Base-by-base conservation (phyloP, 129 eudicot genomes). In the Lactuca sativa region DNA sequence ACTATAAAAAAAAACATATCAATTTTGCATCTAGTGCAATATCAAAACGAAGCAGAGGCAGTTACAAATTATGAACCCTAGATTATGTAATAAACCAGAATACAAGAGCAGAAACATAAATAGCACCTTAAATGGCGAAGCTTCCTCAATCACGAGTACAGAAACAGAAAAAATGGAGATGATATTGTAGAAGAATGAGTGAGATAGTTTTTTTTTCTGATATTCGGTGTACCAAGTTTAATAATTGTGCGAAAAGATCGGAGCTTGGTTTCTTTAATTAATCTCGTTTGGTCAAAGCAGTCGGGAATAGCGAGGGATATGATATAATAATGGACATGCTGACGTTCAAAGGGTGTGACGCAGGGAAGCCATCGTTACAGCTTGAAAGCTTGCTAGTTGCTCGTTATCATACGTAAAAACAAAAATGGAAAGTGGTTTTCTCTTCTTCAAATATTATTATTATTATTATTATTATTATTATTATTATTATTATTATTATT, bases 141-240 rank as follows among this genome's bases (percentile, higher is more conserved):
- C 70, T 62, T 63, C 63, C 32, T 18, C 17, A 58, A 49, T 67
- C 74, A 75, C 62, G 14, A 18, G 79, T 66, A 34, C 74, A 48
- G 67, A 36, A 41, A 59, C 12, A 9, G 49, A 57, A 1, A 44
- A 57, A 56, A 47, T 44, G 9, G 16, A 66, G 58, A 47, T 9
- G 2, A 12, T 47, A 9, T 9, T 47, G 52, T 47, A 47, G 15
- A 47, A 47, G 18, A 74, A 49, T 16, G 9, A 55, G 13, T 54
- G 34, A 25, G 51, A 73, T 34, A 43, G 33, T 54, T 43, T 13
- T 40, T 53, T 21, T 62, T 30, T 37, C 9, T 62, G 77, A 53
- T 38, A 40, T 18, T 62, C 56, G 54, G 71, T 63, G 71, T 5
- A 32, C 41, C 15, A 57, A 56, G 61, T 74, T 56, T 15, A 56